Base-by-base conservation (phyloP, 306 rosid genomes). In the Corylus heterophylla region DNA sequence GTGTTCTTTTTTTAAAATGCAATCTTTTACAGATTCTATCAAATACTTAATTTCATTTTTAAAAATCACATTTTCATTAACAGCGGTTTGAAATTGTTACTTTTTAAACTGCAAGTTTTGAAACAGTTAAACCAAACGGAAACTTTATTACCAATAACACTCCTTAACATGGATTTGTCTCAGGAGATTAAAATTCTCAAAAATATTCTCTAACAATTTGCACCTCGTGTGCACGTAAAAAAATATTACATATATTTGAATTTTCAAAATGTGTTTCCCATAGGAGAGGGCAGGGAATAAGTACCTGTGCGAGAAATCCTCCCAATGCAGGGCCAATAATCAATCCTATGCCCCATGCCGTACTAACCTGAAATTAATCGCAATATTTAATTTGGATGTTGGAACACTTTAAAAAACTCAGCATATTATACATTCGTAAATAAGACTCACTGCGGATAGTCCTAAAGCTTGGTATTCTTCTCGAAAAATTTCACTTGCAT, bases 261-360 rank as follows among this genome's bases (percentile, higher is more conserved):
- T 63, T 73, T 48, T 3, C 58, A 70, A 50, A 5, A 44, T 45
- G 16, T 25, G 42, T 54, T 75, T 82, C 37, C 64, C 29, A 52
- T 59, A 35, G 17, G 74, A 37, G 48, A 54, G 54, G 49, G 18
- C 31, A 73, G 29, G 71, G 78, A 54, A 68, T 69, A 78, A 29
- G 31, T 89, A 92, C 98, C 97, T 86, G 97, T 39, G 98, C 94
- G 51, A 94, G 84, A 85, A 87, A 88, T 20, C 98, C 98, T 74
- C 98, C 98, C 82, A 94, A 5, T 52, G 97, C 97, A 1, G 98
- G 98, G 62, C 98, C 98, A 81, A 94, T 49, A 63, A 94, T 86
- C 82, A 92, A 84, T 67, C 97, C 96, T 3, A 85, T 76, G 54
- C 90, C 97, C 98, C 95, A 91, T 75, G 97, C 85, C 10, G 94